These are phyloP conservation scores for Yarrowia deformans DNA, from an alignment of 805 yeast species.

Conservation along the genomic window DNA sequence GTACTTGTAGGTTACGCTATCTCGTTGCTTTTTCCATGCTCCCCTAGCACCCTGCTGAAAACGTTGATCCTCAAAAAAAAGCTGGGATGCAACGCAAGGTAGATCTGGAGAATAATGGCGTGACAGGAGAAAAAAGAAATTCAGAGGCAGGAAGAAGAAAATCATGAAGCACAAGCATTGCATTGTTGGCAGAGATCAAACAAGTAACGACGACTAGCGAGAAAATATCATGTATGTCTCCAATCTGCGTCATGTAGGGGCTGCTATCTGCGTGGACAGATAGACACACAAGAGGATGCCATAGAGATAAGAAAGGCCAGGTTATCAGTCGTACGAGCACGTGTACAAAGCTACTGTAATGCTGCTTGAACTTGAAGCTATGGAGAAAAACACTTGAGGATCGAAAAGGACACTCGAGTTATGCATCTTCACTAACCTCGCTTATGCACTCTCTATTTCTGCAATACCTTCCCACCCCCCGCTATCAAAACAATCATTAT, in stretches of 20 bases:
- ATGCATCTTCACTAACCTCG: too few species aligned
- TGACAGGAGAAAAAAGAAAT: conserved; percentile 14
- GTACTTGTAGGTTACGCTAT: not conserved
- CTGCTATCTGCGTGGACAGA: not conserved
- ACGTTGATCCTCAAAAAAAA: not conserved
- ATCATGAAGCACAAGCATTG: not conserved
- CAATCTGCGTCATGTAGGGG: not conserved
- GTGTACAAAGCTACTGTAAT: too few species aligned
- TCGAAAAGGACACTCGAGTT: too few species aligned
- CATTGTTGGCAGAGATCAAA: not conserved
- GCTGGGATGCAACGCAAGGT: conserved; percentile 14
- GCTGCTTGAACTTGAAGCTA: too few species aligned
- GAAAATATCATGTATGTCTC: not conserved
- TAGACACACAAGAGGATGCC: not conserved
- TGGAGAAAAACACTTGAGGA: too few species aligned
- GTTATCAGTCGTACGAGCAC: too few species aligned
- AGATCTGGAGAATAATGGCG: conserved; percentile 18
- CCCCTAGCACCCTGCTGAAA: conserved; percentile 21
- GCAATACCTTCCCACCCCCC: too few species aligned
- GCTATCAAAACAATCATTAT: conserved; percentile 7
- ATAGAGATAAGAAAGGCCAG: too few species aligned
- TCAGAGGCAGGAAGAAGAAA: not conserved
- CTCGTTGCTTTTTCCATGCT: conserved; percentile 10
- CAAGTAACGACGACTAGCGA: not conserved
- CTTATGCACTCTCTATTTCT: not conserved